Base-by-base conservation (phyloP, 176 grass and related monocot species). In the Paspalum notatum region DNA sequence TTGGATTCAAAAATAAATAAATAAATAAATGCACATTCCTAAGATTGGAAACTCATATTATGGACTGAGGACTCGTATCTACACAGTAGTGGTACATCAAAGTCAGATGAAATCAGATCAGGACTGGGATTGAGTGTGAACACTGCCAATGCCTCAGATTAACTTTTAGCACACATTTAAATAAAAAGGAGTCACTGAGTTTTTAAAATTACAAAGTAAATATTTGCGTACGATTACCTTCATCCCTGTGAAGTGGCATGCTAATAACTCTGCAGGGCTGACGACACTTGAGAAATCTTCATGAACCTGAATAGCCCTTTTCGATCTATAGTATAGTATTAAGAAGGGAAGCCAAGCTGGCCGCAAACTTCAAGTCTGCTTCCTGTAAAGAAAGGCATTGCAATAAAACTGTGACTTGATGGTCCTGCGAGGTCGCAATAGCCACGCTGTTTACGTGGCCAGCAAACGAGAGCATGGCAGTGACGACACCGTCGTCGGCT, bases 161-260 rank as follows among this genome's bases (percentile, higher is more conserved):
- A 41, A 1, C 14, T 9, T 77, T 38, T 26, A 49, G 77, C 47
- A 55, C 3, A 47, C 48, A 11, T 22, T 27, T 25, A 24, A 24
- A 42, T 71, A 58, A 9, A 52, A 86, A 82, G 42, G 37, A 72
- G 40, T 55, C 39, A 64, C 9, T 10, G 22, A 21, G 7, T 38
- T 84, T 84, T 47, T 2, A 77, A n/a, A 83, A 24, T 26, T 49
- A 24, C 53, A 27, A 81, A 67, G 42, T 45, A 81, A 83, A 39
- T n/a, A 52, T 48, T 68, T 57, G 57, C 69, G 68, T 62, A 21
- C 26, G 55, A 59, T 89, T 84, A 95, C 96, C 96, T 95, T 85
- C 57, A 98, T 86, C 82, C 92, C 96, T 44, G 84, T 91, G 62
- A 99, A 95, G 73, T n/a, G 90, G 39, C 90, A 88, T 79, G 76